Evolutionary conservation across 768 basidiomycete species (phyloP), one percentile per base, ranked within the genome.

Genomic region (Rickenella mellea): DNA sequence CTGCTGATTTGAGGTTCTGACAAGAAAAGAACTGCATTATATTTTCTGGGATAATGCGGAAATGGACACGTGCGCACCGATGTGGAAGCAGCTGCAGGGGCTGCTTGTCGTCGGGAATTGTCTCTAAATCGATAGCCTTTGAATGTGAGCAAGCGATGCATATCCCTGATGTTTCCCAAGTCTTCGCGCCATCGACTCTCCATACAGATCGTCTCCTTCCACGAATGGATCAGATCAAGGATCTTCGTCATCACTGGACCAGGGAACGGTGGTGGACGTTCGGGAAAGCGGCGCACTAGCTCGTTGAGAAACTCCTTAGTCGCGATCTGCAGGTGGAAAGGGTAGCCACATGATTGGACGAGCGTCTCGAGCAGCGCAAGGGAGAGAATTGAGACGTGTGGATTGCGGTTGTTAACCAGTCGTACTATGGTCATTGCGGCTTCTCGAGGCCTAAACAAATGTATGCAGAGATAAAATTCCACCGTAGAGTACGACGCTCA

Each of bases 231-330:
- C 47, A 94, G 70, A 51, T 96, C 93, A 28, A 99, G 68, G 49
- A 96, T 93, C 47, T 87, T 78, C 1, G 81, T 78, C 94, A 98
- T 99, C 51, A 96, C 88, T 17, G 90, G 83, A 2, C 89, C 87
- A 0, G 90, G 89, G 58, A 93, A 91, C 1, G 90, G 86, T 1
- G 96, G 94, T 2, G 96, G 96, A 33, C 94, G 79, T 64, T 99
- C 96, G 5, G 96, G 96, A 60, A 99, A 98, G 51, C 93, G 79
- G 38, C 94, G 81, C 20, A 99, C 96, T 58, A 99, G 82, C 58
- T 98, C 96, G 63, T 99, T 99, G 14, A 98, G 71, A 58, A 97
- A 99, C 55, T 98, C 96, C 57, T 99, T 98, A 30, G 94, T 98
- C 14, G 85, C 71, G 52, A 98, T 86, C 61, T 99, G 96, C 19